Base-by-base conservation (phyloP, 1,284 basidiomycete species). In the Boletellus deceptivus region DNA sequence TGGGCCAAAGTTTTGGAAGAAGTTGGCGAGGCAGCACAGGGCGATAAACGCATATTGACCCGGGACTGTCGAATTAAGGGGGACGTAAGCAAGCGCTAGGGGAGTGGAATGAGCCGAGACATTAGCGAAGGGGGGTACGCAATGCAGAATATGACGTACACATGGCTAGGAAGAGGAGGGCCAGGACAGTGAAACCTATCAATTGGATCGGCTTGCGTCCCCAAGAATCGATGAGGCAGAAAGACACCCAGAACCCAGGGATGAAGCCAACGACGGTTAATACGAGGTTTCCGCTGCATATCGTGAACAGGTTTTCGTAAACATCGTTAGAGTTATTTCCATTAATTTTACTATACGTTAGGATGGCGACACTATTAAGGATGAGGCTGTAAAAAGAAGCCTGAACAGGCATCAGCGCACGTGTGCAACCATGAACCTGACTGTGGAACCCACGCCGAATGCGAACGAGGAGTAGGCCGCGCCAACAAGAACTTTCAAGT, bases 331-430 rank as follows among this genome's bases (percentile, higher is more conserved):
- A 18, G 13, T 49, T 47, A 20, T 42, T 13, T 33, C 51, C 64
- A 3, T 43, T 37, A 3, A 63, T n/a, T 46, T 56, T 64, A 43
- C 65, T 70, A 10, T 68, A 65, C 3, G 59, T 56, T 33, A 73
- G 52, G 42, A 74, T 68, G 59, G 73, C 71, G 20, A 80, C 74
- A 41, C 74, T 77, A 68, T 85, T 86, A n/a, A 85, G 70, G 57
- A 78, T 75, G 44, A 84, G 76, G 49, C 77, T 79, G 67, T 82
- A 81, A 69, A 84, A 86, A 45, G 75, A 71, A 71, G 83, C 73
- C 70, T 84, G 70, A 37, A 75, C 8, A 4, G 6, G 22, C 25
- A 42, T 55, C 38, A 57, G 36, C 41, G 42, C 3, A 37, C n/a
- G 33, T 22, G 24, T 34, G n/a, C 34, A 22, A 39, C 14, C 36